Evolutionary conservation across 2,329 filamentous ascomycete species (phyloP).

Genomic region (Leptodontidium sp.): DNA sequence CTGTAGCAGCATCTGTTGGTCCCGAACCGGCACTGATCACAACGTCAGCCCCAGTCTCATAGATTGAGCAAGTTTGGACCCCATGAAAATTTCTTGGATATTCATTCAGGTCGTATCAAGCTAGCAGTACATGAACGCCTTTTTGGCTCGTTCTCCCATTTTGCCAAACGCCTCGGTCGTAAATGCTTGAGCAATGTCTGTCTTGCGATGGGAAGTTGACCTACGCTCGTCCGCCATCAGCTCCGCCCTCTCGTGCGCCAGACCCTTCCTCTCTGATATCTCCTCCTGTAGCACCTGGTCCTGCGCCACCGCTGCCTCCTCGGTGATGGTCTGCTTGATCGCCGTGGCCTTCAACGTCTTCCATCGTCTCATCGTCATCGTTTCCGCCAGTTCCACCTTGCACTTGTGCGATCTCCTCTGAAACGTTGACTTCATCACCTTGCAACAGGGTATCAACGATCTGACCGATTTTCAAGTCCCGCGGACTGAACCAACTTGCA

Average conservation of each 20-base stretch:
- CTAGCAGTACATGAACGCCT: slow-evolving; percentile 46
- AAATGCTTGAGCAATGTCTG: slow-evolving; percentile 41
- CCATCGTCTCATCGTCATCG: slow-evolving; percentile 78
- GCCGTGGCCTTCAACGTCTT: slow-evolving; percentile 75
- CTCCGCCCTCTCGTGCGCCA: slow-evolving; percentile 87
- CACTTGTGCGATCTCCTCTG: slow-evolving; percentile 73
- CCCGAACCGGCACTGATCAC: slow-evolving; percentile 65
- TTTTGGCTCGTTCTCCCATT: slow-evolving; percentile 37
- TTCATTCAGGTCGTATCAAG: slow-evolving; percentile 44
- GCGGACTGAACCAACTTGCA: slow-evolving; percentile 80
- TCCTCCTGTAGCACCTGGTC: slow-evolving; percentile 85
- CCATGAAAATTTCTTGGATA: slow-evolving; percentile 34
- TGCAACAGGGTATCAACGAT: slow-evolving; percentile 86
- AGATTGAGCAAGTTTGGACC: slow-evolving; percentile 18
- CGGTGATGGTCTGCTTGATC: slow-evolving; percentile 65
- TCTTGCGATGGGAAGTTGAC: slow-evolving; percentile 58
- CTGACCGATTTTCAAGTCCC: slow-evolving; percentile 87
- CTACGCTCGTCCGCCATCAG: slow-evolving; percentile 99
- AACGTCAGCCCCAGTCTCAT: slow-evolving; percentile 53
- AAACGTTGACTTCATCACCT: slow-evolving; percentile 87
- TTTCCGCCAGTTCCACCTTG: slow-evolving; percentile 60
- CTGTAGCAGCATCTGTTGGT: slow-evolving; percentile 72
- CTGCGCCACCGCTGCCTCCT: slow-evolving; percentile 80
- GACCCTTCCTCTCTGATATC: slow-evolving; percentile 92
- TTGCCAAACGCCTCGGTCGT: slow-evolving; percentile 44